Evolutionary conservation across 257 asterid species (phyloP).

Genomic region (Fraxinus pennsylvanica): DNA sequence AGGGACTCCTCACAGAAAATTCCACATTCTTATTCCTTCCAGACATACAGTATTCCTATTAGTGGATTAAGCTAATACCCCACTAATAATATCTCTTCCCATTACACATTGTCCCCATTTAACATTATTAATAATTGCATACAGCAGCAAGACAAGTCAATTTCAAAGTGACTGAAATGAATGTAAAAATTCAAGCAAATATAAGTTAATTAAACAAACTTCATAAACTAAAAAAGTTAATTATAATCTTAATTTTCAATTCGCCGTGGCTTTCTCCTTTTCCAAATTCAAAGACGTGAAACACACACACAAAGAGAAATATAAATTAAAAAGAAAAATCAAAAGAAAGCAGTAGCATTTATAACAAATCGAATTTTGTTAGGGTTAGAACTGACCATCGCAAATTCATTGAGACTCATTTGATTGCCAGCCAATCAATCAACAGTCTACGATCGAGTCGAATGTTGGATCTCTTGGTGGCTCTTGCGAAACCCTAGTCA

Average conservation of each 20-base stretch:
- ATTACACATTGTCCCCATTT: not conserved
- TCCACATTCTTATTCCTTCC: not conserved
- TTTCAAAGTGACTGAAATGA: not conserved
- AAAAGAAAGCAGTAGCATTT: not conserved
- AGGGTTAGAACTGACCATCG: constrained; percentile 52
- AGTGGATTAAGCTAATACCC: not conserved
- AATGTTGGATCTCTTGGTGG: not conserved
- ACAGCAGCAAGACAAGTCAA: not conserved
- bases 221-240: not conserved
- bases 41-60: not conserved
- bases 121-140: not conserved
- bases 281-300: not conserved
- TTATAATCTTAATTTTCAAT: not conserved
- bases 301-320: not conserved
- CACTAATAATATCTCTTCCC: not conserved
- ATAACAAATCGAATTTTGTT: not conserved
- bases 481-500: not conserved
- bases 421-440: not conserved
- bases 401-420: constrained; percentile 58
- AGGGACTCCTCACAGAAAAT: not conserved
- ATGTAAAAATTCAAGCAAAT: not conserved
- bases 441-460: not conserved
- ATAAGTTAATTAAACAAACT: not conserved
- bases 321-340: not conserved
- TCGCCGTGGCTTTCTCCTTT: not conserved